Percentiles rank a stretch among this genome's conserved stretches.
phyloP scores from a whole-genome alignment of 139 green algal genomes.

The Chlorella sp. region DNA sequence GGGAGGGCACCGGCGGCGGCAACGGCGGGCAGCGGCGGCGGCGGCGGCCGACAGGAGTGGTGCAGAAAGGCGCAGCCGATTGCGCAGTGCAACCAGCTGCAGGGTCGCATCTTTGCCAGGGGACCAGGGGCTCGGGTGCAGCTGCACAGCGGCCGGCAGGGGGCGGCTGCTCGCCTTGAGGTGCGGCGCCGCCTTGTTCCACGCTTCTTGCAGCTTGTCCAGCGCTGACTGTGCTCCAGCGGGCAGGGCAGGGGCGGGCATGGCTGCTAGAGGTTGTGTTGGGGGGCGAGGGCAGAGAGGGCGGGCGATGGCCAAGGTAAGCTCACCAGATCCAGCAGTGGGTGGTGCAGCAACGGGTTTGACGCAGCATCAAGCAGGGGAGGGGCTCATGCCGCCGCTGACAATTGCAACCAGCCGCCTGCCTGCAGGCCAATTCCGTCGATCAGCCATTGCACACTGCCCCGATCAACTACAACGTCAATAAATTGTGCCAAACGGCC shows the following conservation, averaged over 20 bases:
- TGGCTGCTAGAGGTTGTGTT: background rate
- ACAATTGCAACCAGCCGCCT: too few species aligned
- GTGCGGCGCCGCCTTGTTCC: background rate
- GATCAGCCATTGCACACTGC: too few species aligned
- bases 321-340: background rate
- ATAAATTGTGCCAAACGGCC: too few species aligned
- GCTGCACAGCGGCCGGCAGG: background rate
- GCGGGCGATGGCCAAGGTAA: background rate
- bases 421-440: too few species aligned
- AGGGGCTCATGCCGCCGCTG: too few species aligned
- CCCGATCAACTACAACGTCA: too few species aligned
- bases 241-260: background rate
- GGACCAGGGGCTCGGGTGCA: background rate
- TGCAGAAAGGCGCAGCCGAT: background rate
- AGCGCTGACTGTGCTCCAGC: background rate
- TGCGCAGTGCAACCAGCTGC: background rate
- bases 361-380: too few species aligned
- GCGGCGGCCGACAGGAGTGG: background rate
- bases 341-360: too few species aligned
- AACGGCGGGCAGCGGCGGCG: background rate
- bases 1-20: background rate
- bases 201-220: background rate
- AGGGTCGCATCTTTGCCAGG: too few species aligned
- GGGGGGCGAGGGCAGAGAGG: background rate
- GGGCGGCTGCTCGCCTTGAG: background rate